Percentiles rank a stretch among this genome's conserved stretches.
phyloP scores from a whole-genome alignment of 768 basidiomycete species.

The Porphyrellus cyaneotinctus region DNA sequence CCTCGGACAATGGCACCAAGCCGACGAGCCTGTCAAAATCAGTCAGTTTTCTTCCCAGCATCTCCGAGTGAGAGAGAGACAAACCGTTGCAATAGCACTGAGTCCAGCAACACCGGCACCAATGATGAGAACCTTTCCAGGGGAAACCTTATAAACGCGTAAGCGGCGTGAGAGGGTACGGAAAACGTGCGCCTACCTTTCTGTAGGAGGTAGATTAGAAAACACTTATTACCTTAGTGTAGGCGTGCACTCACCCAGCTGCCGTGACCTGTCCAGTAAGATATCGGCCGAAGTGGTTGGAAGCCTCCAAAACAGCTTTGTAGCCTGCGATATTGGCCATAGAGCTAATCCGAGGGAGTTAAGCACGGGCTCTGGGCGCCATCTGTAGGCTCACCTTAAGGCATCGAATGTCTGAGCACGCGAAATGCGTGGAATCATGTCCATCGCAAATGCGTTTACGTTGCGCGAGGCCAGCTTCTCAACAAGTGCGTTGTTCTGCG shows the following conservation, averaged over 20 bases:
- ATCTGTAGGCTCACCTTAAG: slow-evolving; percentile 51
- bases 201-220: slow-evolving; percentile 24
- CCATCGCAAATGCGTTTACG: slow-evolving; percentile 82
- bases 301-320: slow-evolving; percentile 87
- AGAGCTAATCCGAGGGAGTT: slow-evolving; percentile 45
- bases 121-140: slow-evolving; percentile 82
- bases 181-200: slow-evolving; percentile 34
- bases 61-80: slow-evolving; percentile 14
- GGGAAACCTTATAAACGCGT: slow-evolving; percentile 57
- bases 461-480: slow-evolving; percentile 63
- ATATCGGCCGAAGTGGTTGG: slow-evolving; percentile 85
- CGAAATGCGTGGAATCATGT: slow-evolving; percentile 88
- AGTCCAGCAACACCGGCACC: slow-evolving; percentile 88
- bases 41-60: neutral
- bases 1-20: slow-evolving; percentile 86
- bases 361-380: neutral
- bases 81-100: slow-evolving; percentile 80
- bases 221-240: slow-evolving; percentile 3
- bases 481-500: slow-evolving; percentile 73
- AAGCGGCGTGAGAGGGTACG: slow-evolving; percentile 10
- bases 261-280: slow-evolving; percentile 90
- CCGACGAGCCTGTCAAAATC: slow-evolving; percentile 57
- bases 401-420: slow-evolving; percentile 89
- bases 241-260: slow-evolving; percentile 60
- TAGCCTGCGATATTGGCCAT: slow-evolving; percentile 97